These are phyloP conservation scores for Globisporangium cylindrosporum DNA, from an alignment of 352 stramenopile species.

Conservation along the genomic window DNA sequence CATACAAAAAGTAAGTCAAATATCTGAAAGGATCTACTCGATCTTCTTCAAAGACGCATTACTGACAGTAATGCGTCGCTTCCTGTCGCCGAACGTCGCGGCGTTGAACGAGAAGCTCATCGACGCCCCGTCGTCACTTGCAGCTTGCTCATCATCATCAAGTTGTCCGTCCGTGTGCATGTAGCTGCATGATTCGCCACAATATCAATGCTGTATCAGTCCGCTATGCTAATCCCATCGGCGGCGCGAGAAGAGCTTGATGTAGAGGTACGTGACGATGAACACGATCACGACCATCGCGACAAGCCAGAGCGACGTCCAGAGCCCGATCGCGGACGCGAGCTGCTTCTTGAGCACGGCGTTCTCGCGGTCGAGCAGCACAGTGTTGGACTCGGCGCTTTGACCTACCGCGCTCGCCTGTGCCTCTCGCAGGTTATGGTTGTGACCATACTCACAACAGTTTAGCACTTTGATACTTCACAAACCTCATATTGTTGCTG, in stretches of 20 bases:
- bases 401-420: constrained; percentile 56
- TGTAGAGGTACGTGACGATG: constrained; percentile 71
- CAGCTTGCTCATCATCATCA: neutral
- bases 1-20: neutral
- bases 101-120: neutral
- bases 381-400: constrained; percentile 63
- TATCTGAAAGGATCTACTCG: neutral
- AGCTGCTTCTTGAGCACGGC: constrained; percentile 58
- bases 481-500: neutral
- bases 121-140: neutral
- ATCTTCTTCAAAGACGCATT: neutral
- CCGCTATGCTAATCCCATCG: constrained; percentile 30
- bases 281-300: constrained; percentile 60
- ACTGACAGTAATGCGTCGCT: neutral
- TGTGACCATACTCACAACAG: neutral
- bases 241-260: constrained; percentile 67
- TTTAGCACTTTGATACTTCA: neutral
- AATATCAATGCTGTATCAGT: neutral
- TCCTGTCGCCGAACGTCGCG: neutral
- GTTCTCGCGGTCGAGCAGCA: constrained; percentile 61
- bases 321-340: constrained; percentile 69
- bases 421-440: too few species aligned
- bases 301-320: constrained; percentile 71
- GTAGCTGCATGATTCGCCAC: neutral
- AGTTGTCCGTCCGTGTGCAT: neutral